A percentile compares a stretch with the other conserved stretches of the same genome.
Evolutionary conservation across 1,284 basidiomycete genomes (phyloP).

Genomic region (Vanrija sp.): DNA sequence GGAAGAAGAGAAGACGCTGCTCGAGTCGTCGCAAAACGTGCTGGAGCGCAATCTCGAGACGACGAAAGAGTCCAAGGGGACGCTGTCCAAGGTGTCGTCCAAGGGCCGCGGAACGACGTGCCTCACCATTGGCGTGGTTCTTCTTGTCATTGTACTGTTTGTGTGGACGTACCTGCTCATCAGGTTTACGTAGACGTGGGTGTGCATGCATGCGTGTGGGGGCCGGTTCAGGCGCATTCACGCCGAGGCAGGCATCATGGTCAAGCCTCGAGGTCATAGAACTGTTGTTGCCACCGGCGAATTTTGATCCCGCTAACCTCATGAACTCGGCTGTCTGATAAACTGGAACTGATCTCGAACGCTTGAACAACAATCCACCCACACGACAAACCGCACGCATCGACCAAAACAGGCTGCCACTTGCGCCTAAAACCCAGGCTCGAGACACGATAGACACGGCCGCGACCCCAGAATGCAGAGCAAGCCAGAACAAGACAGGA

Average conservation of each 20-base stretch:
- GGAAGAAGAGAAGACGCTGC: constrained; percentile 46
- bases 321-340: not conserved
- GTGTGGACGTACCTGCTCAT: constrained; percentile 51
- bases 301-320: not conserved
- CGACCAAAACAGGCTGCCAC: not conserved
- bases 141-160: constrained; percentile 45
- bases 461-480: constrained; percentile 28
- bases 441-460: too few relatives aligned
- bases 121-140: constrained; percentile 42
- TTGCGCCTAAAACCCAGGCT: not conserved
- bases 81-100: constrained; percentile 39
- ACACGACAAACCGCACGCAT: not conserved
- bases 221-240: not conserved
- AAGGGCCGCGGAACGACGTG: constrained; percentile 48
- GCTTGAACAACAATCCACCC: not conserved
- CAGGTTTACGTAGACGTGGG: constrained; percentile 39
- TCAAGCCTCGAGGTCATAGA: not conserved
- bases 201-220: not conserved
- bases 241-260: not conserved
- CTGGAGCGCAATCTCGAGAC: constrained; percentile 45
- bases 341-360: not conserved
- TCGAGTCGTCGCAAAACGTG: constrained; percentile 42
- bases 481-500: constrained; percentile 73
- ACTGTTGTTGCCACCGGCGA: not conserved
- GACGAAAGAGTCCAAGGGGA: constrained; percentile 42